Base-by-base conservation (phyloP, 495 filamentous ascomycete species). In the Tuber umbilicatum region DNA sequence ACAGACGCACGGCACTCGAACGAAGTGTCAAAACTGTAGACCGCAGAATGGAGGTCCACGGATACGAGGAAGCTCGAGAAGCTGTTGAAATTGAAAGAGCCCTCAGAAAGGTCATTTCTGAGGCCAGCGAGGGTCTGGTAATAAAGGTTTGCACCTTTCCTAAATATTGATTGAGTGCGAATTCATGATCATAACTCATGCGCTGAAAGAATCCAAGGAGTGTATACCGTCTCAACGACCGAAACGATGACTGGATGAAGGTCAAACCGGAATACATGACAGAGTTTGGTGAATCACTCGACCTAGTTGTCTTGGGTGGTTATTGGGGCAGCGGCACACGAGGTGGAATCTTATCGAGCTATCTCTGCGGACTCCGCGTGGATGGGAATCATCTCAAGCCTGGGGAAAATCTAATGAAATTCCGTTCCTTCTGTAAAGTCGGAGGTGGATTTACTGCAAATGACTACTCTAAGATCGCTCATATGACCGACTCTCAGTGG, bases 241-340 rank as follows among this genome's bases (percentile, higher is more conserved):
- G 95, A 41, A 95, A 95, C 81, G 93, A 97, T 80, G 91, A 97
- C 85, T 99, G 95, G 95, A 92, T 98, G 86, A 99, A 99, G 83
- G 94, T 99, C 31, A 99, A 99, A 82, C 95, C 95, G 7, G 95
- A 99, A 75, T 99, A 99, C 84, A 97, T 99, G 95, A 90, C 89
- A 38, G 95, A 97, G 77, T 97, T 94, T 81, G 95, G 95, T 73
- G 95, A 99, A 84, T 92, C 90, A 9, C 88, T 99, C 16, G 95
- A 99, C 81, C 90, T 93, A 70, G 85, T 97, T 27, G 87, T 99
- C 9, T 88, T 99, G 67, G 95, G 95, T 60, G 96, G 94, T 40
- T 98, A 97, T 84, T 99, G 91, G 83, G 95, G 95, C 5, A 90
- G 90, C 39, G 95, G 95, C 0, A 89, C 88, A 68, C 88, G 95